Conservation (phyloP, 2,329 filamentous ascomycete species). For the Periconia sp. region DNA sequence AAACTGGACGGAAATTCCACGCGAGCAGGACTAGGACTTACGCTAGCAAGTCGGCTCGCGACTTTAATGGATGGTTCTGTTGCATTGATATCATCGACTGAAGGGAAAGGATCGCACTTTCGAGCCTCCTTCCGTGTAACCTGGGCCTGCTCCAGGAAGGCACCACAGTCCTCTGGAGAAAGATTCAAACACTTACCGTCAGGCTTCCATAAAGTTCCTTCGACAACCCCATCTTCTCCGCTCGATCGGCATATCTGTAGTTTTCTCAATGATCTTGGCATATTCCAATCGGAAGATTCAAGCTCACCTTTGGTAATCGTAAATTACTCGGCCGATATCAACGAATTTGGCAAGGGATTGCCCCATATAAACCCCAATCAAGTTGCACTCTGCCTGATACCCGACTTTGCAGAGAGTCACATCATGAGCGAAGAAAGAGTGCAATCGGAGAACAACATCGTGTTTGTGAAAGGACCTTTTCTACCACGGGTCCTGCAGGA, state of each 20-base stretch:
- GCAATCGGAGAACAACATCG: not conserved
- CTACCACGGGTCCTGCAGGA: constrained; percentile 17
- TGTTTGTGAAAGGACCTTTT: constrained; percentile 4
- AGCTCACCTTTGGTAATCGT: constrained; percentile 24
- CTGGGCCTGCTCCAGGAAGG: constrained; percentile 23
- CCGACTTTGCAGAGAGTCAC: constrained; percentile 21
- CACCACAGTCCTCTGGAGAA: constrained; percentile 7
- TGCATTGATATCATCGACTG: constrained; percentile 40
- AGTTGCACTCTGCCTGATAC: constrained; percentile 27
- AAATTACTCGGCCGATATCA: constrained; percentile 24
- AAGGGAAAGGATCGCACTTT: constrained; percentile 46
- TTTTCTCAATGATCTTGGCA: constrained; percentile 16
- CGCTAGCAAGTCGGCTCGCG: constrained; percentile 47
- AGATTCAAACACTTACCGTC: constrained; percentile 11
- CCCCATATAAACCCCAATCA: constrained; percentile 13
- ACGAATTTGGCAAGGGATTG: constrained; percentile 17
- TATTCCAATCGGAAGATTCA: constrained; percentile 9
- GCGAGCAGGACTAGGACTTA: constrained; percentile 49
- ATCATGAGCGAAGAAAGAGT: constrained; percentile 14
- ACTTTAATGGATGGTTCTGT: constrained; percentile 44
- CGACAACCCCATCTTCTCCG: constrained; percentile 6
- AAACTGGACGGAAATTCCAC: constrained; percentile 43
- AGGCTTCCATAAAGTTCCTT: constrained; percentile 14
- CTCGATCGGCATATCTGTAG: constrained; percentile 17
- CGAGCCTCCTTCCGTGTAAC: constrained; percentile 32